A percentile compares a stretch with the other conserved stretches of the same genome.
Evolutionary conservation across 306 rosid genomes (phyloP).

Genomic region (Morella rubra): DNA sequence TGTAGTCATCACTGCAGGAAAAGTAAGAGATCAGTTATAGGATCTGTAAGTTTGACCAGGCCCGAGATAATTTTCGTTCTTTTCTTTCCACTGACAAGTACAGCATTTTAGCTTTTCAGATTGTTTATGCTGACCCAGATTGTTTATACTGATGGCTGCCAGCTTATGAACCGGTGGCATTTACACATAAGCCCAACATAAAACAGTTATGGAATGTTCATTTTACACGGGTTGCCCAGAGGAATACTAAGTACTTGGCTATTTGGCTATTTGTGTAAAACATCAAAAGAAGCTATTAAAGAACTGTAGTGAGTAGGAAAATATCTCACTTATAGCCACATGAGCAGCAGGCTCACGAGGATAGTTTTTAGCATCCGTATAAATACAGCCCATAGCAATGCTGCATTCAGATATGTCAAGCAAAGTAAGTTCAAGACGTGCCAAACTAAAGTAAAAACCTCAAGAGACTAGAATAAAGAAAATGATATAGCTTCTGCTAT

Average conservation of each 20-base stretch:
- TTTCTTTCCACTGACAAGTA: conserved; percentile 4
- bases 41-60: conserved; percentile 7
- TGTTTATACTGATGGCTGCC: conserved; percentile 6
- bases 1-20: neutral
- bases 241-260: conserved; percentile 22
- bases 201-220: conserved; percentile 10
- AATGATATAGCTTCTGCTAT: conserved; percentile 26
- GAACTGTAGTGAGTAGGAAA: conserved; percentile 27
- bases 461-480: conserved; percentile 18
- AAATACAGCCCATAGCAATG: conserved; percentile 93
- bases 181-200: conserved; percentile 15
- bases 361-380: conserved; percentile 88
- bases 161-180: conserved; percentile 20
- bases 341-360: conserved; percentile 99
- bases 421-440: conserved; percentile 26
- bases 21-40: conserved; percentile 4
- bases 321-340: conserved; percentile 90
- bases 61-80: neutral
- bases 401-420: conserved; percentile 49
- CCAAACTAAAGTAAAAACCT: conserved; percentile 22
- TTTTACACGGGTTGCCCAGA: conserved; percentile 20
- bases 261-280: conserved; percentile 27
- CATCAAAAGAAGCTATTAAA: conserved; percentile 19
- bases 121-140: conserved; percentile 6
- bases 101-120: conserved; percentile 16